Evolutionary conservation across 148 eudicot genomes (phyloP).

Genomic region (Rhododendron simsii): DNA sequence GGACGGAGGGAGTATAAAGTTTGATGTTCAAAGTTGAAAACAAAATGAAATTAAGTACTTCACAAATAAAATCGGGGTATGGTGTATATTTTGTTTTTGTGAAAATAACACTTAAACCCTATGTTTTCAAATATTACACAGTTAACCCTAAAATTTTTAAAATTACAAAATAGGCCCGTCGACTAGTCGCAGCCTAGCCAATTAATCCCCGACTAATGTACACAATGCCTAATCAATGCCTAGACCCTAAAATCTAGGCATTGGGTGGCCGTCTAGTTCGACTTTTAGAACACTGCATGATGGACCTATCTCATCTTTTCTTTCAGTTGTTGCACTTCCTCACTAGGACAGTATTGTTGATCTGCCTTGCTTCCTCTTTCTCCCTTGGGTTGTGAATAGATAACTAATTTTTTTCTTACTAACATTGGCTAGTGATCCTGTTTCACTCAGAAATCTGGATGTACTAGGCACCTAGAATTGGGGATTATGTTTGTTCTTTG

Average conservation of each 20-base stretch:
- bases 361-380: background rate
- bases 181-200: no score
- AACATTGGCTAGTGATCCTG: background rate
- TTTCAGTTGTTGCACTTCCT: background rate
- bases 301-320: background rate
- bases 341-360: background rate
- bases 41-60: background rate
- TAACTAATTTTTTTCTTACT: background rate
- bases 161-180: background rate
- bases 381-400: background rate
- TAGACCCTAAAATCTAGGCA: no score
- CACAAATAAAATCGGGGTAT: background rate
- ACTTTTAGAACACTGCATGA: no score
- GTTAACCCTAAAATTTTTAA: background rate
- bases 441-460: background rate
- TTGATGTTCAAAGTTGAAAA: background rate
- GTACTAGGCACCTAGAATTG: background rate
- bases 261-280: no score
- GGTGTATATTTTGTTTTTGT: no score
- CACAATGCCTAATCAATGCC: no score
- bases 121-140: background rate
- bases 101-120: background rate
- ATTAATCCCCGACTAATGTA: no score
- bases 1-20: background rate
- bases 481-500: background rate